phyloP scores from a whole-genome alignment of 129 eudicot species.

The Saussurea involucrata region DNA sequence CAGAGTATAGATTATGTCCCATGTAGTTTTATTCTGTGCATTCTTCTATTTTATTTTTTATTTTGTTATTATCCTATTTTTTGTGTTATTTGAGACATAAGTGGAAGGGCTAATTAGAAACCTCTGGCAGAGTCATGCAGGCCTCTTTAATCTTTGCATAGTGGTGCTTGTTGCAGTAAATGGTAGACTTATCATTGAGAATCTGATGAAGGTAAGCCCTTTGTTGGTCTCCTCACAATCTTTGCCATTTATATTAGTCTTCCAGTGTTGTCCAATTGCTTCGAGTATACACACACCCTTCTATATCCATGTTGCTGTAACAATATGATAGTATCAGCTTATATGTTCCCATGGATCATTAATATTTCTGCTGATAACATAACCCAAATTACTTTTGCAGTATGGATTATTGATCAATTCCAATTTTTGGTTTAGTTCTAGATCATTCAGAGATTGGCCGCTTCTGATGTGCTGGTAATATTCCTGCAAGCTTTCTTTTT shows the following conservation, averaged over 20 bases:
- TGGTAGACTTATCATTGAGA: slow-evolving; percentile 90
- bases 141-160: slow-evolving; percentile 92
- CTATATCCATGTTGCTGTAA: neutral
- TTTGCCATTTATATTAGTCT: neutral
- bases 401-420: slow-evolving; percentile 84
- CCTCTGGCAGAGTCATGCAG: slow-evolving; percentile 85
- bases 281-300: neutral
- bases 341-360: neutral
- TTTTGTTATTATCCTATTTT: neutral
- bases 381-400: slow-evolving; percentile 45
- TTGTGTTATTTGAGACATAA: slow-evolving; percentile 12
- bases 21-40: neutral
- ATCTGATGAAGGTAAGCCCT: slow-evolving; percentile 82
- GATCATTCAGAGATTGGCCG: slow-evolving; percentile 90
- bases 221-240: slow-evolving; percentile 1
- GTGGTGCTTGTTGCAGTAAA: slow-evolving; percentile 98
- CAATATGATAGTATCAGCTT: neutral
- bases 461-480: slow-evolving; percentile 91
- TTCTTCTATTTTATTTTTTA: slow-evolving; percentile 3
- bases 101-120: slow-evolving; percentile 6
- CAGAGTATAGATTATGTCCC: neutral
- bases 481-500: neutral
- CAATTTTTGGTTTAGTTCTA: slow-evolving; percentile 92
- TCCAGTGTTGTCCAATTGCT: neutral
- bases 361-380: slow-evolving; percentile 14